Evolutionary conservation across 768 basidiomycete genomes (phyloP), one percentile per base, ranked within the genome.

Genomic region (Rhodotorula sphaerocarpa): DNA sequence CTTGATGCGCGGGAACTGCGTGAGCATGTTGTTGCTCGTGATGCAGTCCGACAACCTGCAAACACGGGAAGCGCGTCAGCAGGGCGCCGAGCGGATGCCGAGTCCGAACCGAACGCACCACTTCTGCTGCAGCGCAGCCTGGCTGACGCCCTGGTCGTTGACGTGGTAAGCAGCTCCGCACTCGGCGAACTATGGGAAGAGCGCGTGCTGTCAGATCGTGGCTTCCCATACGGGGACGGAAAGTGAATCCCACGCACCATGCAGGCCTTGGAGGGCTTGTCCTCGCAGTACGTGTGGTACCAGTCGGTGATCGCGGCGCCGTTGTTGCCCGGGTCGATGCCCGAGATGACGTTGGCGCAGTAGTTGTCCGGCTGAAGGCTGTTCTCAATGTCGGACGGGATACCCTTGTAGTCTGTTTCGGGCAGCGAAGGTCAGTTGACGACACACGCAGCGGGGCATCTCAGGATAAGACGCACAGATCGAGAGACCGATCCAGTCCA

Each of bases 401-500:
- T 47, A 57, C 70, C 70, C 64, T 70, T 70, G 61, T 65, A 69
- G 67, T 70, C 65, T 67, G 59, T 18, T n/a, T n/a, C n/a, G n/a
- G n/a, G n/a, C n/a, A n/a, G 33, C 28, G n/a, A 20, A 31, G 33
- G 27, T 14, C 7, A 15, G 1, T 9, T 20, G 5, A 52, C 25
- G 14, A 2, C 31, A n/a, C 11, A n/a, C 2, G 20, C n/a, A 12
- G 27, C 21, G 23, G 27, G 15, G 39, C 6, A 39, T 25, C 16
- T 41, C 41, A 11, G 7, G n/a, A 23, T 12, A 30, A 15, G 30
- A 64, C 66, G 50, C 23, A 61, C 62, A 72, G 61, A 72, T 62
- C 14, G 72, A 72, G 41, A 74, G 28, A 10, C 72, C 73, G 47
- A 65, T 66, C 73, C 73, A 74, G 66, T 74, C 73, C 36, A 74